Evolutionary conservation across 139 green algal genomes (phyloP).

Genomic region (Zygnema circumcarinatum): DNA sequence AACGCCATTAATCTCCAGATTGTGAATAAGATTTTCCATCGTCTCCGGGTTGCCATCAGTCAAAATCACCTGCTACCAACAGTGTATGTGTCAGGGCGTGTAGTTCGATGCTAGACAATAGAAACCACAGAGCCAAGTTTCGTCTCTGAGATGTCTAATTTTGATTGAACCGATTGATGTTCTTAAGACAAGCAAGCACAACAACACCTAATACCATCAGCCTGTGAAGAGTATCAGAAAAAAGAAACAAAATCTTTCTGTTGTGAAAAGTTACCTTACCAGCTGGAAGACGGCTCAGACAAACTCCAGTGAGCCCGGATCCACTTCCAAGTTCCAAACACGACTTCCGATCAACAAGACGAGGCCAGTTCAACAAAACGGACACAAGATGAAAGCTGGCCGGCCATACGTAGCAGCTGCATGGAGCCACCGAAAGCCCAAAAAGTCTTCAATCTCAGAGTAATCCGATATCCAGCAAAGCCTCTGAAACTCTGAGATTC

Average conservation of each 20-base stretch:
- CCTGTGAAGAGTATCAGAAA: not conserved
- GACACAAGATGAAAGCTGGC: conserved; percentile 3
- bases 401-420: conserved; percentile 25
- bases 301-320: conserved; percentile 5
- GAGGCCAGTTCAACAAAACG: conserved; percentile 9
- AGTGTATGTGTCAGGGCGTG: not conserved
- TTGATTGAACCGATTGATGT: not conserved
- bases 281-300: not conserved
- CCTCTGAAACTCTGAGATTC: too few relatives aligned
- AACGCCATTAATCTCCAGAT: conserved; percentile 11
- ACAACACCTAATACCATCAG: not conserved
- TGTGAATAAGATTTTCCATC: conserved; percentile 24
- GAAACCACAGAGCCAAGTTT: conserved; percentile 5
- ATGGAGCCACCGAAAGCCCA: not conserved
- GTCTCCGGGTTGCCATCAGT: conserved; percentile 10
- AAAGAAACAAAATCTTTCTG: not conserved
- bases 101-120: not conserved
- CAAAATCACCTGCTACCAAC: conserved; percentile 5
- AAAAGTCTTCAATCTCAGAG: too few relatives aligned
- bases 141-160: not conserved
- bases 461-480: too few relatives aligned
- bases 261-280: conserved; percentile 7
- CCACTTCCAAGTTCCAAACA: conserved; percentile 23
- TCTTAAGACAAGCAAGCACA: not conserved
- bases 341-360: not conserved